Evolutionary conservation across 306 rosid species (phyloP).

Genomic region (Cucumis sativus): DNA sequence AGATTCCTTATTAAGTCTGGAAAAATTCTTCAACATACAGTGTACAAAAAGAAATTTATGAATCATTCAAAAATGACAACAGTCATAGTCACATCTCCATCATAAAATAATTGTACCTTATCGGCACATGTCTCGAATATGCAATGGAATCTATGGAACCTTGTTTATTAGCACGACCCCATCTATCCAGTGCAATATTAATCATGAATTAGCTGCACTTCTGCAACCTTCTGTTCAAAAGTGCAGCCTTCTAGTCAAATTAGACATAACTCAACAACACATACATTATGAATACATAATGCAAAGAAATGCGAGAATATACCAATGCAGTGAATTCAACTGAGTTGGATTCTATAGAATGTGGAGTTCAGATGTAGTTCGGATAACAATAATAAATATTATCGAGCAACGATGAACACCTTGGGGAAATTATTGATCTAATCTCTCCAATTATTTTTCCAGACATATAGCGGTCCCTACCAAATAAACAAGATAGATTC

Average conservation of each 20-base stretch:
- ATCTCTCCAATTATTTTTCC: not conserved
- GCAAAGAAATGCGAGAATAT: not conserved
- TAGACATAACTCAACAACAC: not conserved
- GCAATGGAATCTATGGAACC: not conserved
- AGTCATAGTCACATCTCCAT: not conserved
- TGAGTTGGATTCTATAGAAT: not conserved
- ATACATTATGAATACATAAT: not conserved
- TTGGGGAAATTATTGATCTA: conserved; percentile 13
- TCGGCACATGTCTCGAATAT: no score
- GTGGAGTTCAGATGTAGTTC: conserved; percentile 44
- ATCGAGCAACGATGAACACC: conserved; percentile 43
- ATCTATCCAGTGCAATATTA: not conserved
- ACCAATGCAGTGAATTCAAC: not conserved
- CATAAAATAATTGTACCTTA: not conserved
- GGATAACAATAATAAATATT: conserved; percentile 18
- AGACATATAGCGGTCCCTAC: not conserved
- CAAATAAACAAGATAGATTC: not conserved
- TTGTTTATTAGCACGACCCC: not conserved
- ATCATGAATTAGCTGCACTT: not conserved
- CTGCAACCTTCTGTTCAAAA: no score
- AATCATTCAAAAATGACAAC: not conserved
- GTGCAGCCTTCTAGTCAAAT: not conserved
- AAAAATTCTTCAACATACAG: not conserved
- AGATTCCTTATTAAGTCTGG: not conserved
- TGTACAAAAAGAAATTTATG: not conserved